These are phyloP conservation scores for Globisporangium perplexum DNA, from an alignment of 352 stramenopile species.

Conservation along the genomic window DNA sequence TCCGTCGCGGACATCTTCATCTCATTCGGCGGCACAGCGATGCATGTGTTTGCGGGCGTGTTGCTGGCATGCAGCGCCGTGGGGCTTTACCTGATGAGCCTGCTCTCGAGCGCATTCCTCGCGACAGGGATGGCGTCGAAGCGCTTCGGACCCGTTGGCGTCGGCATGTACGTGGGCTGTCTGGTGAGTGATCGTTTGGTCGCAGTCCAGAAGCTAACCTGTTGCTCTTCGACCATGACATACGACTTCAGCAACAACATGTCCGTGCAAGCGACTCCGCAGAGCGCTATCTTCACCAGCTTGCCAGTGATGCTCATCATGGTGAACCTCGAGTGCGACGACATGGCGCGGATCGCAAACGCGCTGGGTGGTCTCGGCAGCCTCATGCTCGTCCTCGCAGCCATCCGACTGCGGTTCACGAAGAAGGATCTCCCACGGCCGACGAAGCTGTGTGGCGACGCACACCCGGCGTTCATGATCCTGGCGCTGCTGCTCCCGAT, in stretches of 20 bases:
- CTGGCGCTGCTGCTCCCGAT: slow-evolving; percentile 32
- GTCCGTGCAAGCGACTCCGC: slow-evolving; percentile 13
- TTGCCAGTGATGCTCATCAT: slow-evolving; percentile 55
- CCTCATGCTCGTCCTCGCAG: slow-evolving; percentile 33
- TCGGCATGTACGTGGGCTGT: slow-evolving; percentile 28
- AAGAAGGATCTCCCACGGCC: slow-evolving; percentile 25
- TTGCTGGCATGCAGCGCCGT: slow-evolving; percentile 30
- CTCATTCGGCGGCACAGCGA: slow-evolving; percentile 26
- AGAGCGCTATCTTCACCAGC: slow-evolving; percentile 49
- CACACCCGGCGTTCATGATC: slow-evolving; percentile 22
- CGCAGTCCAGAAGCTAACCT: neutral
- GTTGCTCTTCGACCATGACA: too few species aligned
- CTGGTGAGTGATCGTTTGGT: neutral
- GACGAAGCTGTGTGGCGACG: slow-evolving; percentile 37
- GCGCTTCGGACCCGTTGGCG: slow-evolving; percentile 34
- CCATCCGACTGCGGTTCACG: slow-evolving; percentile 34
- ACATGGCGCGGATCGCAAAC: slow-evolving; percentile 55
- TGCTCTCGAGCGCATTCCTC: slow-evolving; percentile 46
- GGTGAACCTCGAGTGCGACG: slow-evolving; percentile 39
- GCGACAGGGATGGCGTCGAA: slow-evolving; percentile 49
- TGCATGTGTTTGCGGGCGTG: slow-evolving; percentile 23
- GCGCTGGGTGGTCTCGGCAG: slow-evolving; percentile 35
- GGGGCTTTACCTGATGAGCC: slow-evolving; percentile 37
- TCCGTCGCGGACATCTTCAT: slow-evolving; percentile 30
- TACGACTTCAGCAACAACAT: slow-evolving; percentile 21